Base-by-base conservation (phyloP, 2,329 filamentous ascomycete species). In the Capronia coronata region DNA sequence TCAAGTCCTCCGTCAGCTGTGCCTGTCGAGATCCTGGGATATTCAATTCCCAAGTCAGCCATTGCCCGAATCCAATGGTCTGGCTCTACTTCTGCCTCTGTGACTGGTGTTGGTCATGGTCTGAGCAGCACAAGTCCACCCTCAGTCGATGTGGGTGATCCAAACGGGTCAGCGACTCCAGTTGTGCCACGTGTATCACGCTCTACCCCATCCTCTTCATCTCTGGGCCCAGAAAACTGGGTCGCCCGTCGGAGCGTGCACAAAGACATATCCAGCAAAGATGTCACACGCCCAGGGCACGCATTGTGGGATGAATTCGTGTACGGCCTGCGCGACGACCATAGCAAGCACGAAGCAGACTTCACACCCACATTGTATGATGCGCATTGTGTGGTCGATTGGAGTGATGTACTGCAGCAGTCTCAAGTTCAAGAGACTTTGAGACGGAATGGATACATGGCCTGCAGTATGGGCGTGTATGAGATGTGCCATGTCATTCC, bases 241-340 rank as follows among this genome's bases (percentile, higher is more conserved):
- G 63, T 66, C 22, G 69, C 66, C 43, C 65, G 69, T n/a, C 63
- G 62, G 37, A 71, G 67, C 32, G 54, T 67, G 19, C 69, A 71
- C 48, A 49, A 58, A 29, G 52, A 55, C 35, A 35, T 54, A 2
- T 55, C 55, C 6, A 51, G 46, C 43, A 58, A 57, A 40, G 39
- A 35, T 34, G 21, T 32, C 16, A 54, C 67, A 21, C 51, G 54
- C 2, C 47, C 61, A 0, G 68, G 69, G 1, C 66, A 65, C 6
- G 69, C 68, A 3, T 63, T 62, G 4, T 70, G 64, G 60, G 45
- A 57, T 2, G 69, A 72, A 51, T 71, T 71, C 41, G 59, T 65
- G 46, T 55, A 53, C 11, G 66, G 68, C 0, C 47, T 71, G 37
- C 62, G 65, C 23, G 59, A 65, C 8, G 55, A 68, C 14, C 69